Conservation (phyloP, 768 basidiomycete species). For the Lactifluus echinatus region DNA sequence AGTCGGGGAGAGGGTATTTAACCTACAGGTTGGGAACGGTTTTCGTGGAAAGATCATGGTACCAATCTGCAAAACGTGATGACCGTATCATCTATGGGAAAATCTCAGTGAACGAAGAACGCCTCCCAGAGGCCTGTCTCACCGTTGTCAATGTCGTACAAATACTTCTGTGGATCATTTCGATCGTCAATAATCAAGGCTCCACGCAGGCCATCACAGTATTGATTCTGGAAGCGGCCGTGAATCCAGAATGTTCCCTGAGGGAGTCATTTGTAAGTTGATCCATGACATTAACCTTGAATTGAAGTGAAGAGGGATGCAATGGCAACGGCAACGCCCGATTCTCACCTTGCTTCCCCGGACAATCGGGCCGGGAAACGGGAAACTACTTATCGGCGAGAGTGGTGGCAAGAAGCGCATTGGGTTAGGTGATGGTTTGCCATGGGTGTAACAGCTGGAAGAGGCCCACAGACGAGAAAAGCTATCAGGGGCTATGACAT, state of each 20-base stretch:
- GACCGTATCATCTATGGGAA: slow-evolving; percentile 31
- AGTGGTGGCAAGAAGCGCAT: neutral
- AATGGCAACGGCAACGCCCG: too few relatives aligned
- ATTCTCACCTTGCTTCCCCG: neutral
- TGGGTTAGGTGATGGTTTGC: neutral
- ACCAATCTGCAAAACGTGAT: slow-evolving; percentile 47
- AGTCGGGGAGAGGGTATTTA: neutral
- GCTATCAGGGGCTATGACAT: slow-evolving; percentile 22
- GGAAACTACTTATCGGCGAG: neutral
- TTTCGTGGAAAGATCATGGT: slow-evolving; percentile 32
- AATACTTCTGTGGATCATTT: slow-evolving; percentile 29
- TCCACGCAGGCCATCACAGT: slow-evolving; percentile 35
- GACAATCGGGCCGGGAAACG: slow-evolving; percentile 8
- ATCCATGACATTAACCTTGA: slow-evolving; percentile 5
- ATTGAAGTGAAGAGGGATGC: neutral
- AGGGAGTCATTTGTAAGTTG: neutral
- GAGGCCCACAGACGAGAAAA: slow-evolving; percentile 16
- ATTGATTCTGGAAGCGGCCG: slow-evolving; percentile 23
- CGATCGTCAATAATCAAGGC: slow-evolving; percentile 33
- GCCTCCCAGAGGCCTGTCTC: neutral
- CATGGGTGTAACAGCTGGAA: too few relatives aligned
- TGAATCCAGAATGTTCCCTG: slow-evolving; percentile 27
- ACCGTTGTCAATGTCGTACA: slow-evolving; percentile 37
- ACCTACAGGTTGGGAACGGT: slow-evolving; percentile 15
- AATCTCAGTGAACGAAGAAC: neutral